Base-by-base conservation (phyloP, 768 basidiomycete species). In the Epithele typhae region DNA sequence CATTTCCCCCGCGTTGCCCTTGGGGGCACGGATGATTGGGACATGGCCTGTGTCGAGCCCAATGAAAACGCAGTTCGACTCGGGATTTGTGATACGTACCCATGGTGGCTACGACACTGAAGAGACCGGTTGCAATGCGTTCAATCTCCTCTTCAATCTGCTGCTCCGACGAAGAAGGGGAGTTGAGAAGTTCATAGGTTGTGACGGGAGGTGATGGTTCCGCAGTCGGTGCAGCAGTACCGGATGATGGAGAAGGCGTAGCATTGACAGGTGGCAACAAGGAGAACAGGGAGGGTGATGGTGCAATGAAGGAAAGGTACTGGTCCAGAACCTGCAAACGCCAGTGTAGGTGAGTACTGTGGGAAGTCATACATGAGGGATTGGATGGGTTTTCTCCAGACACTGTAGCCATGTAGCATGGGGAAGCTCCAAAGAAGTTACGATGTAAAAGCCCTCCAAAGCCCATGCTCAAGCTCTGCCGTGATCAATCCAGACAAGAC, bases 1-100 rank as follows among this genome's bases (percentile, higher is more conserved):
- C 94, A 97, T 96, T 67, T 99, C 96, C 17, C 94, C 96, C 4
- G 96, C 96, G 65, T 98, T 97, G 1, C 95, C 95, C 64, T 86
- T 74, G 18, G 96, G 96, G 47, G 89, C 85, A 25, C 96, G 85
- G 49, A 99, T 97, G 61, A 93, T 87, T 9, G 96, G 96, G 18
- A 95, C 87, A 56, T 91, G 87, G 1, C 89, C 92, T 92, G 43
- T 21, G n/a, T 19, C 23, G 14, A 27, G 14, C n/a, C 2, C 6
- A 37, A 9, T 32, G 9, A 32, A 32, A 9, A 32, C 15, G 30
- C 9, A 9, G 30, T 32, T 32, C 30, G 9, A 15, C 15, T 15
- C 9, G 30, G 9, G 9, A 32, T 15, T 32, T 32, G 9, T 9
- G 8, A 36, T 18, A 65, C 77, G 34, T 52, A 88, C 94, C 91